phyloP scores from a whole-genome alignment of 2,329 filamentous ascomycete species.

The Beauveria pseudobassiana region DNA sequence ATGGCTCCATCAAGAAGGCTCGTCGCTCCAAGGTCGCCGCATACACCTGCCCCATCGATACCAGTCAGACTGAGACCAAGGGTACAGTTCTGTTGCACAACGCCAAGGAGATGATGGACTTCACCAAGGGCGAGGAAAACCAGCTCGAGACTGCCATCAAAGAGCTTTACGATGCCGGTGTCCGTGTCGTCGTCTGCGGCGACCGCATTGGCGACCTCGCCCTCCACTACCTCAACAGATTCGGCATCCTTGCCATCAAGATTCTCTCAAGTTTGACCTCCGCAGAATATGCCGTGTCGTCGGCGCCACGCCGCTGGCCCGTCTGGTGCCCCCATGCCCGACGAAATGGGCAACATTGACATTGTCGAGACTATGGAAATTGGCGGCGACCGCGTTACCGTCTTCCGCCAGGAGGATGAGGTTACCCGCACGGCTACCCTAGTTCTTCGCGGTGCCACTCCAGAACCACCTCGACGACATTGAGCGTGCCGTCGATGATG shows the following conservation, averaged over 20 bases:
- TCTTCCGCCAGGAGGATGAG: slow-evolving; percentile 95
- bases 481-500: slow-evolving; percentile 93
- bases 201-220: slow-evolving; percentile 93
- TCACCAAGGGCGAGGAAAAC: slow-evolving; percentile 91
- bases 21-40: slow-evolving; percentile 92
- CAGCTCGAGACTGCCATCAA: slow-evolving; percentile 90
- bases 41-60: slow-evolving; percentile 93
- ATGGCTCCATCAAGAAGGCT: slow-evolving; percentile 85
- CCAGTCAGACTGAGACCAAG: slow-evolving; percentile 95
- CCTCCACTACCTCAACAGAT: slow-evolving; percentile 96
- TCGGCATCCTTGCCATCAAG: slow-evolving; percentile 92
- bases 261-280: slow-evolving; percentile 96
- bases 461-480: slow-evolving; percentile 98
- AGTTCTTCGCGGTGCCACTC: slow-evolving; percentile 87
- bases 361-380: slow-evolving; percentile 96
- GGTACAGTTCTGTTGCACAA: slow-evolving; percentile 95
- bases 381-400: slow-evolving; percentile 93
- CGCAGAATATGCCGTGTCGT: slow-evolving; percentile 92
- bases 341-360: slow-evolving; percentile 95
- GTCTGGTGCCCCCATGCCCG: slow-evolving; percentile 96
- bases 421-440: slow-evolving; percentile 88
- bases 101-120: slow-evolving; percentile 97
- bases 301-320: slow-evolving; percentile 90
- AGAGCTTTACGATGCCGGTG: slow-evolving; percentile 87
- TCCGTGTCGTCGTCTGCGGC: slow-evolving; percentile 87